Conservation (phyloP, 2,329 filamentous ascomycete species). For the Lizonia empirigonia region DNA sequence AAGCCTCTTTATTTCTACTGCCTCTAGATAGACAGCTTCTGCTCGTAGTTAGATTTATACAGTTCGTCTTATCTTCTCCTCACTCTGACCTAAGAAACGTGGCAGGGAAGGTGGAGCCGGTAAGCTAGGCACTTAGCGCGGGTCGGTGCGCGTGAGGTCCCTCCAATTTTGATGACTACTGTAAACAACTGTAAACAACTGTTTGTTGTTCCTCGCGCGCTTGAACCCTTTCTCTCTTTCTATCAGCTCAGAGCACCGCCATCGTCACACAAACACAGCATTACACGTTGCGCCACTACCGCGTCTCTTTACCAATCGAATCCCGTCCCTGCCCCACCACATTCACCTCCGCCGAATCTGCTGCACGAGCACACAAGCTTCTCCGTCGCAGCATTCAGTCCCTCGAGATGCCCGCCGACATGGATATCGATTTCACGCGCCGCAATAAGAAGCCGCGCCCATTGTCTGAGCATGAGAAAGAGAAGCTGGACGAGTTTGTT, state of each 20-base stretch:
- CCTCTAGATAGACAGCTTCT: too few species aligned
- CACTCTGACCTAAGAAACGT: too few species aligned
- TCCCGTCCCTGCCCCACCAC: conserved; percentile 23
- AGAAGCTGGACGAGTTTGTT: conserved; percentile 85
- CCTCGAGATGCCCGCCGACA: conserved; percentile 36
- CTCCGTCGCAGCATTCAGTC: conserved; percentile 9
- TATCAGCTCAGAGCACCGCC: conserved; percentile 6
- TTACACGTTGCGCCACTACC: conserved; percentile 7
- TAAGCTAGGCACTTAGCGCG: conserved; percentile 10
- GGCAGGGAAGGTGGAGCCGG: conserved; percentile 10
- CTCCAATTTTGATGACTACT: conserved; percentile 33
- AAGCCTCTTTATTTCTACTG: too few species aligned
- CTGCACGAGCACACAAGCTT: conserved; percentile 42
- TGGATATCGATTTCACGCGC: conserved; percentile 79
- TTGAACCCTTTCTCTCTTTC: conserved; percentile 22
- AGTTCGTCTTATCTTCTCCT: too few species aligned
- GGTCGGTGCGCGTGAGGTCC: conserved; percentile 10
- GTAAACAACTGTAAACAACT: conserved; percentile 39
- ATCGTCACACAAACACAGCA: conserved; percentile 15
- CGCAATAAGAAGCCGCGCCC: conserved; percentile 86
- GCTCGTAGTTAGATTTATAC: too few species aligned
- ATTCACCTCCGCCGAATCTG: conserved; percentile 24
- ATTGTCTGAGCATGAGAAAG: conserved; percentile 79
- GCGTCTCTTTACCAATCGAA: conserved; percentile 6
- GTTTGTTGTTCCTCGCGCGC: conserved; percentile 28